phyloP scores from a whole-genome alignment of 192 early-diverging fungal species.

The Coemansia pectinata region DNA sequence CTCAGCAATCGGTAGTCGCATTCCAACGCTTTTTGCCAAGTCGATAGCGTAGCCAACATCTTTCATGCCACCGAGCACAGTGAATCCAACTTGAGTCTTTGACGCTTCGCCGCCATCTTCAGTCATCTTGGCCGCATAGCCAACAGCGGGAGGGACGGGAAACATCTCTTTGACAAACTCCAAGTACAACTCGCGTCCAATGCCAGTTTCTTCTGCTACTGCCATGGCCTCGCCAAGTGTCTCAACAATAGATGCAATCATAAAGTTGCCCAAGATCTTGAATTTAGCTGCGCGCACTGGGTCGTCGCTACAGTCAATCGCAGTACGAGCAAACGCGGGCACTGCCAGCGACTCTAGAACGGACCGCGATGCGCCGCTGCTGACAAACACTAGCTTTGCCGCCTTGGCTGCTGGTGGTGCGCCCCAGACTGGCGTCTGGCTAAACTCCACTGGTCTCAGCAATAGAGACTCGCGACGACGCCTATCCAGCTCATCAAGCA shows the following conservation, averaged over 20 bases:
- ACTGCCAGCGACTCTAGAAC: constrained; percentile 19
- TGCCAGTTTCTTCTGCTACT: constrained; percentile 56
- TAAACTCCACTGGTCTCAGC: constrained; percentile 23
- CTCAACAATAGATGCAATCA: constrained; percentile 61
- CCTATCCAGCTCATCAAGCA: constrained; percentile 20
- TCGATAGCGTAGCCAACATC: constrained; percentile 43
- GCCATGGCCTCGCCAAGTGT: constrained; percentile 65
- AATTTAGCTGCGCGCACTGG: constrained; percentile 48
- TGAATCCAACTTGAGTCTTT: constrained; percentile 42
- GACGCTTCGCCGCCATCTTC: constrained; percentile 27
- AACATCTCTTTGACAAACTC: constrained; percentile 59
- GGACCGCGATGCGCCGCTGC: constrained; percentile 32
- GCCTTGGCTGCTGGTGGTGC: constrained; percentile 54
- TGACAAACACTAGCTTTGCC: constrained; percentile 58
- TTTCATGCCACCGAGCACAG: constrained; percentile 38
- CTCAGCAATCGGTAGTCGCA: constrained; percentile 36
- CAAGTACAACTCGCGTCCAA: constrained; percentile 56
- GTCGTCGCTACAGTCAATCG: constrained; percentile 58
- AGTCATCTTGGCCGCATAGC: constrained; percentile 52
- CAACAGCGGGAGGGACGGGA: constrained; percentile 45
- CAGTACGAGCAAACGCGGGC: constrained; percentile 46
- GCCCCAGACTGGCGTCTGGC: constrained; percentile 62
- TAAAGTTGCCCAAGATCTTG: constrained; percentile 72
- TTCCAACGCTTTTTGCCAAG: constrained; percentile 29
- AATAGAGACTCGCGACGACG: background rate